Conservation (phyloP, 345 rosid species). For the Dipteronia dyeriana region DNA sequence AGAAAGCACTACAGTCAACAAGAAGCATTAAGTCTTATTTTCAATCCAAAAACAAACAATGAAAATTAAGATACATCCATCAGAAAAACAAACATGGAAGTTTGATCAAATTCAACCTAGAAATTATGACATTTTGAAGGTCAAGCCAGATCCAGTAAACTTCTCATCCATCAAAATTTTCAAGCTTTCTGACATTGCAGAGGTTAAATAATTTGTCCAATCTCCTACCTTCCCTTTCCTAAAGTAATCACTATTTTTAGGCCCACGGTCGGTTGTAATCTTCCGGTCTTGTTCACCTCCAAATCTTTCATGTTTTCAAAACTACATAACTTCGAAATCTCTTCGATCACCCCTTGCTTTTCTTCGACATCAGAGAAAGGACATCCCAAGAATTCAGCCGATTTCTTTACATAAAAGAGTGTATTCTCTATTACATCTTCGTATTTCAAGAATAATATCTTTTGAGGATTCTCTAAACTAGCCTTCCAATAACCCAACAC, state of each 20-base stretch:
- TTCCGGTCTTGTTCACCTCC: constrained; percentile 37
- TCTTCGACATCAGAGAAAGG: constrained; percentile 30
- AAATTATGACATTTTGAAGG: neutral
- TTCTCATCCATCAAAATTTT: constrained; percentile 30
- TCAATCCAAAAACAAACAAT: no score
- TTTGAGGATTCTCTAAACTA: constrained; percentile 19
- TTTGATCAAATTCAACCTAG: neutral
- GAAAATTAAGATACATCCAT: no score
- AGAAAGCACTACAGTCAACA: no score
- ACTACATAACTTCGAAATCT: constrained; percentile 37
- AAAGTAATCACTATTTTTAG: constrained; percentile 29
- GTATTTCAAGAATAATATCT: constrained; percentile 30
- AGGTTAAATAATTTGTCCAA: constrained; percentile 36
- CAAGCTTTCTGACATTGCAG: constrained; percentile 36
- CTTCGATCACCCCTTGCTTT: constrained; percentile 19
- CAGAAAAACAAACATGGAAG: no score
- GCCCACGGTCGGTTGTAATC: constrained; percentile 26
- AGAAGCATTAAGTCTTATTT: no score
- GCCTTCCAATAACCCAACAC: constrained; percentile 21
- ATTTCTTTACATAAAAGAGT: constrained; percentile 13
- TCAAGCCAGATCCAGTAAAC: constrained; percentile 29
- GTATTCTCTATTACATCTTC: constrained; percentile 32
- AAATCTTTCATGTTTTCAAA: constrained; percentile 40
- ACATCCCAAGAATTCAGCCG: constrained; percentile 35
- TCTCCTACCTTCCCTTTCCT: constrained; percentile 48